These are phyloP conservation scores for Talaromyces ruber DNA, from an alignment of 495 filamentous ascomycete genomes.

Conservation along the genomic window DNA sequence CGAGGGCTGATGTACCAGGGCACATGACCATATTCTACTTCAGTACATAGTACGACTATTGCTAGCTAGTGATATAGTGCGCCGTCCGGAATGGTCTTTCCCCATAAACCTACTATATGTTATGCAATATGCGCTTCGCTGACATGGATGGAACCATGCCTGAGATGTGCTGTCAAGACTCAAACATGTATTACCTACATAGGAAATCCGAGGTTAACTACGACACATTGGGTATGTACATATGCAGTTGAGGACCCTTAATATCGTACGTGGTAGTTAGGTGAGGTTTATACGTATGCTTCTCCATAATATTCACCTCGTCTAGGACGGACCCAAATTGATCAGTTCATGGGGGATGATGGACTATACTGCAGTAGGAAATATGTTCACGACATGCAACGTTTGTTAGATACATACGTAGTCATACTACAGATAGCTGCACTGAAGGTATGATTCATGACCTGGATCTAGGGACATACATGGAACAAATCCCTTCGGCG, in stretches of 20 bases:
- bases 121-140: neutral
- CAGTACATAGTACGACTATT: neutral
- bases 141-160: neutral
- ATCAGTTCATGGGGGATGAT: neutral
- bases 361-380: neutral
- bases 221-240: neutral
- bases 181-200: neutral
- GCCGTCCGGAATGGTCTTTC: neutral
- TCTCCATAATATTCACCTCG: neutral
- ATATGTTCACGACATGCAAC: neutral
- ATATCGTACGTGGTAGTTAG: neutral
- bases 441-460: neutral
- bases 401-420: neutral
- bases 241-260: neutral
- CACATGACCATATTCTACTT: neutral
- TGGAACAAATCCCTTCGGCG: neutral
- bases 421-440: neutral
- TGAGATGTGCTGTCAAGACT: neutral
- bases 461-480: neutral
- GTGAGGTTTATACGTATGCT: neutral
- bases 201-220: neutral
- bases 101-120: neutral
- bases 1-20: neutral
- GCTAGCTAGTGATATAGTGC: neutral
- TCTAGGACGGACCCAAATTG: neutral